Base-by-base conservation (phyloP, 1,139 yeast species). In the Arxiozyma telluris region DNA sequence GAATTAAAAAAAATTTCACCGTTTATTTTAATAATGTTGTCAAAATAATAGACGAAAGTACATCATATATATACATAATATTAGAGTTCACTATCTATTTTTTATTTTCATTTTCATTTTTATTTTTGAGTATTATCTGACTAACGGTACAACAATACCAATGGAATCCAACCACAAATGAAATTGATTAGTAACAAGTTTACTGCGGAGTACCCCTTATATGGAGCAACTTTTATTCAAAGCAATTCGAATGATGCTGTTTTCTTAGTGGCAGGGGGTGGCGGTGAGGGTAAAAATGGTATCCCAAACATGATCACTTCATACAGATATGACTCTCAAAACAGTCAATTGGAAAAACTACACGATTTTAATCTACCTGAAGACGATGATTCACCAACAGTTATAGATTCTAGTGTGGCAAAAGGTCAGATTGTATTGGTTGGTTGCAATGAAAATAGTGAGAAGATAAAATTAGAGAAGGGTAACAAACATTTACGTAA, bases 211-310 rank as follows among this genome's bases (percentile, higher is more conserved):
- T 89, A 86, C 65, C 98, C 98, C 0, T 78, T 89, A 20, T 87
- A 85, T 63, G 53, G 43, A n/a, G 42, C 47, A 47, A 41, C 41
- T 7, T 69, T 90, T 12, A 30, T 48, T 23, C 45, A 42, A 41
- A 42, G 45, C 41, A 30, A 48, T 42, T 21, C 45, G n/a, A 39
- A 48, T 39, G 41, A 20, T n/a, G 50, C 45, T 25, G n/a, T 41
- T 6, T 69, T 90, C 41, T 69, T 89, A 52, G 87, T 86, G 38
- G 82, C 89, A 9, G 98, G 98, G 41, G 98, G 98, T 49, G 97
- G 97, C 43, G 98, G 98, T 47, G 96, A 89, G 70, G 96, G 96
- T 22, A 84, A 81, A 64, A 85, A 90, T 66, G 97, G 97, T 49
- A 82, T 91, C 54, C 87, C 93, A 48, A 91, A 91, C 71, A 88